These are phyloP conservation scores for Nothophaeocryptopus gaeumannii DNA, from an alignment of 2,329 filamentous ascomycete genomes.

Conservation along the genomic window DNA sequence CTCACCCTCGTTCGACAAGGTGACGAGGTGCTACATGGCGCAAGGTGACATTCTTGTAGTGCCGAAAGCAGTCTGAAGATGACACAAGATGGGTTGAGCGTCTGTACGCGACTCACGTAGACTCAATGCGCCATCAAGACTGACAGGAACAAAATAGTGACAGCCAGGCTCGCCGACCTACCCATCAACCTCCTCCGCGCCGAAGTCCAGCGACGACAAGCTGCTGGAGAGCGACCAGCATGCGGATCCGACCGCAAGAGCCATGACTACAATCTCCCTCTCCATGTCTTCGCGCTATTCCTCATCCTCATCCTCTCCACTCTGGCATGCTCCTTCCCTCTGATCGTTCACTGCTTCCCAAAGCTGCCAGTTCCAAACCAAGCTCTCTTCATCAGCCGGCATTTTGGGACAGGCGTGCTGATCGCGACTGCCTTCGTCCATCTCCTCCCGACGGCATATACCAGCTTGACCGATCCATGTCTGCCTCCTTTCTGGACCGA, in stretches of 20 bases:
- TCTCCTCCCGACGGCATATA: slow-evolving; percentile 62
- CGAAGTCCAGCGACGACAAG: slow-evolving; percentile 51
- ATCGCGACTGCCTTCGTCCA: slow-evolving; percentile 59
- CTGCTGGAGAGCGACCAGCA: slow-evolving; percentile 44
- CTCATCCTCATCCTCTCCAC: slow-evolving; percentile 57
- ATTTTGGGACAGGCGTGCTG: slow-evolving; percentile 58
- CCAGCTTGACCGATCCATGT: slow-evolving; percentile 60
- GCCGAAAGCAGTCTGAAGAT: slow-evolving; percentile 7
- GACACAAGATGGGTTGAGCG: slow-evolving; percentile 16
- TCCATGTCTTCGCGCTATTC: slow-evolving; percentile 58
- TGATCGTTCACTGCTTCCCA: slow-evolving; percentile 59
- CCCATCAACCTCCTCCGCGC: slow-evolving; percentile 46
- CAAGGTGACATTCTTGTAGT: no score
- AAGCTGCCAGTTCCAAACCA: slow-evolving; percentile 58
- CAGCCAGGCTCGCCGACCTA: slow-evolving; percentile 37
- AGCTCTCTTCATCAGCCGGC: slow-evolving; percentile 58
- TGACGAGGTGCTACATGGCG: no score
- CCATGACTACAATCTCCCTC: slow-evolving; percentile 53
- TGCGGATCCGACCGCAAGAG: slow-evolving; percentile 51
- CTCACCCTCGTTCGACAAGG: no score
- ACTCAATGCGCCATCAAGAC: slow-evolving; percentile 4
- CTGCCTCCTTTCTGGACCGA: slow-evolving; percentile 76
- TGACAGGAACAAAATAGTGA: slow-evolving; percentile 17
- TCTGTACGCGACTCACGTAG: slow-evolving; percentile 8
- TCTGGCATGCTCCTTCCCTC: slow-evolving; percentile 59